Percentiles rank a stretch among this genome's conserved stretches.
Conservation (phyloP, 106 monocot genomes). For the Hemerocallis citrina region DNA sequence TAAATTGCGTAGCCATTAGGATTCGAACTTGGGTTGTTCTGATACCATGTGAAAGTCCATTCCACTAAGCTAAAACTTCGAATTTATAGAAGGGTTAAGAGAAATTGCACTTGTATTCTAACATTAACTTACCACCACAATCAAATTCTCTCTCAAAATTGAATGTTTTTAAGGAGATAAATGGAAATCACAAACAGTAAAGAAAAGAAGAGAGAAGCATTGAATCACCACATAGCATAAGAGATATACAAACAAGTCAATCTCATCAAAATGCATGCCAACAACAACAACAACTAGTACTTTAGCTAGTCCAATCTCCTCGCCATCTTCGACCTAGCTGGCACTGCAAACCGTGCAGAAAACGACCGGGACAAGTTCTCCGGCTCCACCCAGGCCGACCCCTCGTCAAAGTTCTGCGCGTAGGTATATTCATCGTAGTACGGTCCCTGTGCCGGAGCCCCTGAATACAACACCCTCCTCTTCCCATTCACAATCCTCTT, state of each 20-base stretch:
- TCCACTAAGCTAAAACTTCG: too few species aligned
- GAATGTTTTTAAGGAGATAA: not conserved
- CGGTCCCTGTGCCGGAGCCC: not conserved
- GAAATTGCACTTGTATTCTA: not conserved
- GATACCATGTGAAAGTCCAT: too few species aligned
- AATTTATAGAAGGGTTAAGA: not conserved
- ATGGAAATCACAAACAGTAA: not conserved
- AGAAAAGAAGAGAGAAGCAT: not conserved
- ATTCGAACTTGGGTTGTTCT: too few species aligned
- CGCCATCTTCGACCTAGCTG: conserved; percentile 18
- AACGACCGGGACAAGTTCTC: conserved; percentile 57
- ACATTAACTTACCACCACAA: not conserved
- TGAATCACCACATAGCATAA: not conserved
- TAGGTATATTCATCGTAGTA: conserved; percentile 47
- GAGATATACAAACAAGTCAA: not conserved
- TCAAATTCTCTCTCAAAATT: not conserved
- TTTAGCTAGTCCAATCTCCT: conserved; percentile 4
- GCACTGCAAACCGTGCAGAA: conserved; percentile 57
- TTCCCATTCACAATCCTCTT: conserved; percentile 44
- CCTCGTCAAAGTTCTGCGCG: conserved; percentile 75
- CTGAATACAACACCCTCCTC: conserved; percentile 14
- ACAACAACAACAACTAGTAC: not conserved
- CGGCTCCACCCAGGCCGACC: conserved; percentile 44
- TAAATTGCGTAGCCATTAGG: too few species aligned
- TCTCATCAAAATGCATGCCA: not conserved